Percentiles rank a stretch among this genome's conserved stretches.
Conservation (phyloP, 164 flowering plant genomes). For the Vitis cinerea region DNA sequence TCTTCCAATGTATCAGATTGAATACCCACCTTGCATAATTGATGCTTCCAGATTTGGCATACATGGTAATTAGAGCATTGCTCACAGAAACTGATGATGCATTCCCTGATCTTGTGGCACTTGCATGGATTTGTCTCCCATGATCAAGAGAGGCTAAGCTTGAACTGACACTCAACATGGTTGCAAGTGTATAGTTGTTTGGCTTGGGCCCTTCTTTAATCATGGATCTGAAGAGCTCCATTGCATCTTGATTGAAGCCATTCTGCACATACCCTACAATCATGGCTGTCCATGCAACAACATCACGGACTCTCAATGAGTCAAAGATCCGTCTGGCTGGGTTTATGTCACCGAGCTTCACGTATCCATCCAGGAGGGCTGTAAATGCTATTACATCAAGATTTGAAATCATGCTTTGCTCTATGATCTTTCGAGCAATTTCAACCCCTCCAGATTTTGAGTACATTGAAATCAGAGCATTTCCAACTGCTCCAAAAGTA, state of each 20-base stretch:
- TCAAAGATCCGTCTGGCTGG: constrained; percentile 74
- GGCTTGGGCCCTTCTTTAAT: constrained; percentile 66
- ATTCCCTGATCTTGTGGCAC: constrained; percentile 52
- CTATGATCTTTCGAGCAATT: constrained; percentile 49
- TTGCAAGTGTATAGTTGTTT: constrained; percentile 69
- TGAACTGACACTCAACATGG: constrained; percentile 69
- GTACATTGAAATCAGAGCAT: constrained; percentile 84
- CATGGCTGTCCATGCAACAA: constrained; percentile 97
- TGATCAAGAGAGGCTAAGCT: constrained; percentile 65
- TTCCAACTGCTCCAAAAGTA: constrained; percentile 47
- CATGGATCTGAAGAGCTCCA: constrained; percentile 69
- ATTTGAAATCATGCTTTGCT: constrained; percentile 26
- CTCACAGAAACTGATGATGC: constrained; percentile 59
- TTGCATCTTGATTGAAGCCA: constrained; percentile 56
- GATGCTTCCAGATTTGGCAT: constrained; percentile 74
- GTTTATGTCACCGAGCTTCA: constrained; percentile 65
- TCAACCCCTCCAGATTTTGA: constrained; percentile 67
- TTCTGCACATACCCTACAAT: constrained; percentile 80
- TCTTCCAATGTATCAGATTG: constrained; percentile 22
- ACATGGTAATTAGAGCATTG: constrained; percentile 80
- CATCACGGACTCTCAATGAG: constrained; percentile 59
- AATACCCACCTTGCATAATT: constrained; percentile 53
- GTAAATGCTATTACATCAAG: constrained; percentile 68
- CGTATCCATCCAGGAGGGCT: constrained; percentile 74
- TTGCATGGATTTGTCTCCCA: constrained; percentile 76